A percentile compares a stretch with the other conserved stretches of the same genome.
Conservation (phyloP, 495 filamentous ascomycete species). For the Penicillium dipodomyicola region DNA sequence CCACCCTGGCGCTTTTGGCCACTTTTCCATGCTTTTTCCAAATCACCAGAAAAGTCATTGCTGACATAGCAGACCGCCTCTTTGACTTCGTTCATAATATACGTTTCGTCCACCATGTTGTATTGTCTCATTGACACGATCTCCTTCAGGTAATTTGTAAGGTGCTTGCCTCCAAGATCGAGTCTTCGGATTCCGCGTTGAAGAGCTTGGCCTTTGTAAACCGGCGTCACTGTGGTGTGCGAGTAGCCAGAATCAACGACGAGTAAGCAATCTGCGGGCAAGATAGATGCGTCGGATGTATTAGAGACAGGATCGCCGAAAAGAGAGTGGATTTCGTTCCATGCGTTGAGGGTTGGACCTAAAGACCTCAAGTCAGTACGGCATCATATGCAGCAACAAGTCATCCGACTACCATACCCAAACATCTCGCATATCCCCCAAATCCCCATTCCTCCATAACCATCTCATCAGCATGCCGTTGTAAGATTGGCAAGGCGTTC, state of each 20-base stretch:
- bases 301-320: slow-evolving; percentile 49
- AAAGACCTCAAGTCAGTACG: slow-evolving; percentile 13
- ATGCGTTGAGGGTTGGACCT: slow-evolving; percentile 77
- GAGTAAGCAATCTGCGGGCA: slow-evolving; percentile 77
- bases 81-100: slow-evolving; percentile 94
- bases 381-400: background rate
- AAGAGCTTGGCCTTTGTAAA: slow-evolving; percentile 75
- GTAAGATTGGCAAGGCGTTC: slow-evolving; percentile 77
- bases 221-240: slow-evolving; percentile 86
- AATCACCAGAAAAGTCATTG: slow-evolving; percentile 70
- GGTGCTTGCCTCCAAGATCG: slow-evolving; percentile 85
- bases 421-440: slow-evolving; percentile 71
- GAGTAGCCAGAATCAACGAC: slow-evolving; percentile 92
- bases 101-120: slow-evolving; percentile 89
- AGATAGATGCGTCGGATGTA: slow-evolving; percentile 27
- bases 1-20: slow-evolving; percentile 48
- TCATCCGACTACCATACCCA: slow-evolving; percentile 39
- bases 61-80: slow-evolving; percentile 85
- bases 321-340: slow-evolving; percentile 70
- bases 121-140: slow-evolving; percentile 86
- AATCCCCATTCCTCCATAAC: slow-evolving; percentile 99
- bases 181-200: slow-evolving; percentile 82
- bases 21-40: slow-evolving; percentile 84
- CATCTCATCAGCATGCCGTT: slow-evolving; percentile 91
- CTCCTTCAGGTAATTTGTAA: slow-evolving; percentile 94